These are phyloP conservation scores for Thermothielavioides terrestris DNA, from an alignment of 495 filamentous ascomycete genomes.

Conservation along the genomic window DNA sequence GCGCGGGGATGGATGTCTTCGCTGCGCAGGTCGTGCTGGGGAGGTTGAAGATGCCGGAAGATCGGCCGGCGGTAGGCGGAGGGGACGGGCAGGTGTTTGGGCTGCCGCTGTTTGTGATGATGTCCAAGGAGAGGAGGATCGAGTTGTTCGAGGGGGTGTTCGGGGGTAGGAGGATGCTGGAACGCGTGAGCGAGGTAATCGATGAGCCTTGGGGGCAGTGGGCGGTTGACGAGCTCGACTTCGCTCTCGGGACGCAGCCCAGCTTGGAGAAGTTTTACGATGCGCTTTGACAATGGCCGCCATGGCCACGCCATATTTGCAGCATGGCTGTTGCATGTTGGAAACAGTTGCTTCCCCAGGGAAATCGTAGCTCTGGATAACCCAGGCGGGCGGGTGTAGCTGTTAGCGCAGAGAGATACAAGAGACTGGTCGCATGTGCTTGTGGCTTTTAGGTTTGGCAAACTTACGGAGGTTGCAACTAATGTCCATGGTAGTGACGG, in stretches of 20 bases:
- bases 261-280: not conserved
- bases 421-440: not conserved
- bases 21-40: constrained; percentile 65
- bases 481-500: too few species aligned
- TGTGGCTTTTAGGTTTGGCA: too few species aligned
- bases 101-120: constrained; percentile 49
- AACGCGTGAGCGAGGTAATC: constrained; percentile 37
- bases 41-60: constrained; percentile 36
- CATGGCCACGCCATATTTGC: not conserved
- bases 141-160: constrained; percentile 38
- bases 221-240: not conserved
- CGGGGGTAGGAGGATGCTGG: constrained; percentile 45
- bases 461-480: not conserved
- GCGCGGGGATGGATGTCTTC: constrained; percentile 70
- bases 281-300: not conserved
- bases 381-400: not conserved
- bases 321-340: not conserved
- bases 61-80: constrained; percentile 8
- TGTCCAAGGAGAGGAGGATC: constrained; percentile 42
- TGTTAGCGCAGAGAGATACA: not conserved
- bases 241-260: not conserved
- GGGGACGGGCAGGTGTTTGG: constrained; percentile 29
- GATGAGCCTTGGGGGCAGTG: constrained; percentile 27
- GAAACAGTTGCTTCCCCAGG: not conserved
- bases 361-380: not conserved